Evolutionary conservation across 2,329 filamentous ascomycete genomes (phyloP).

Genomic region (Penicillium sp.): DNA sequence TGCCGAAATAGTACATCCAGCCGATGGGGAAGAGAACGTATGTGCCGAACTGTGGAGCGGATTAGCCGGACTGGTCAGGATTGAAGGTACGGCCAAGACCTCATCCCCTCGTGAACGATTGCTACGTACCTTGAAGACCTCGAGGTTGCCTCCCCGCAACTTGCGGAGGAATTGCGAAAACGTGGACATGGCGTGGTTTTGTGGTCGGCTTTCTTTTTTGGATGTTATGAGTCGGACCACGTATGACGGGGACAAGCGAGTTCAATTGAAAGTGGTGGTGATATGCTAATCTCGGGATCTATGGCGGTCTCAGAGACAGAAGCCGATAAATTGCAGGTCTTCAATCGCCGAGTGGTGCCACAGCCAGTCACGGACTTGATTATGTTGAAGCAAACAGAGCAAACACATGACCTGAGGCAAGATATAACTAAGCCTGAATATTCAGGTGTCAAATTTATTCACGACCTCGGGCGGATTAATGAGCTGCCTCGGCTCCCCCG

Average conservation of each 20-base stretch:
- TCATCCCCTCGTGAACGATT: background rate
- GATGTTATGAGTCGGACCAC: background rate
- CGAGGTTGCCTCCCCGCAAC: conserved; percentile 84
- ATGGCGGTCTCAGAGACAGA: background rate
- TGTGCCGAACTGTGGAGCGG: conserved; percentile 75
- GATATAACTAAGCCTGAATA: background rate
- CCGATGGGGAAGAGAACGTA: conserved; percentile 99
- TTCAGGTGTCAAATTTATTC: background rate
- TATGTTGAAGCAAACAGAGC: conserved; percentile 18
- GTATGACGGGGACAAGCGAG: background rate
- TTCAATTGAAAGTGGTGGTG: background rate
- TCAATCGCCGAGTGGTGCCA: conserved; percentile 9
- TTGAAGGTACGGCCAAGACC: background rate
- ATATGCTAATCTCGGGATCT: background rate
- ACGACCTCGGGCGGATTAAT: background rate
- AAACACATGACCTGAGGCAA: conserved; percentile 14
- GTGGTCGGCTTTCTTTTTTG: conserved; percentile 2
- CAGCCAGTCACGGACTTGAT: conserved; percentile 15
- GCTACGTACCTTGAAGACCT: conserved; percentile 81
- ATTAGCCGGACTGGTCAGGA: background rate
- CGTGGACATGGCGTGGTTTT: conserved; percentile 38
- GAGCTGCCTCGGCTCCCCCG: conserved; percentile 25
- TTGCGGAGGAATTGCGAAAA: conserved; percentile 43
- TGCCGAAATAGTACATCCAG: conserved; percentile 99
- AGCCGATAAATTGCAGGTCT: background rate